These are phyloP conservation scores for Crucibulum laeve DNA, from an alignment of 768 basidiomycete genomes.

Conservation along the genomic window DNA sequence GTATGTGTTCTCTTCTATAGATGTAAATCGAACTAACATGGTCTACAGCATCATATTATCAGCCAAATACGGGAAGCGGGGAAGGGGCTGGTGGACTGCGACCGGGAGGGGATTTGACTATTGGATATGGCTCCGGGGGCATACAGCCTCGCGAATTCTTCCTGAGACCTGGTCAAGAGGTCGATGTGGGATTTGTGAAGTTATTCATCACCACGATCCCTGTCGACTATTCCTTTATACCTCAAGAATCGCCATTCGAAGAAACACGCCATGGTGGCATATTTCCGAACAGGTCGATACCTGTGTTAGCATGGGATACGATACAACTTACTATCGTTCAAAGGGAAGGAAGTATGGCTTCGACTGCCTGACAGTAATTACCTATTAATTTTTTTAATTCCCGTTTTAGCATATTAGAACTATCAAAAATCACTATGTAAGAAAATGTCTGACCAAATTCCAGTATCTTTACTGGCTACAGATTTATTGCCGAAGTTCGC, in stretches of 20 bases:
- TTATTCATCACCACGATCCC: conserved; percentile 1
- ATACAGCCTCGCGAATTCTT: neutral
- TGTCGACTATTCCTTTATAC: conserved; percentile 4
- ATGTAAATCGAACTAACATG: neutral
- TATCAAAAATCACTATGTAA: too few species aligned
- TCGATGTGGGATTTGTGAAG: conserved; percentile 7
- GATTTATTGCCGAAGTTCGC: too few species aligned
- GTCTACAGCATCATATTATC: neutral
- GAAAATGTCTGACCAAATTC: too few species aligned
- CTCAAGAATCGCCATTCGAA: neutral
- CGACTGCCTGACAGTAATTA: too few species aligned
- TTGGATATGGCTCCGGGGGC: conserved; percentile 2
- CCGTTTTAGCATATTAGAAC: too few species aligned
- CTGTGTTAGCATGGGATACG: neutral
- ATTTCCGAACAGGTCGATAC: neutral
- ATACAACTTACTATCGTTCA: neutral
- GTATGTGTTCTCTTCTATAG: neutral
- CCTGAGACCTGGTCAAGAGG: neutral
- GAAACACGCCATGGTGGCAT: neutral
- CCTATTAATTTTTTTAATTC: too few species aligned
- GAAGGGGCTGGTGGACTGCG: neutral
- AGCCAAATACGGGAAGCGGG: neutral
- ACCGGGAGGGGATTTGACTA: conserved; percentile 1
- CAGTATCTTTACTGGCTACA: too few species aligned
- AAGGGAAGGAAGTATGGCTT: neutral